These are phyloP conservation scores for Tilletiaria anomala DNA, from an alignment of 1,284 basidiomycete genomes.

Conservation along the genomic window DNA sequence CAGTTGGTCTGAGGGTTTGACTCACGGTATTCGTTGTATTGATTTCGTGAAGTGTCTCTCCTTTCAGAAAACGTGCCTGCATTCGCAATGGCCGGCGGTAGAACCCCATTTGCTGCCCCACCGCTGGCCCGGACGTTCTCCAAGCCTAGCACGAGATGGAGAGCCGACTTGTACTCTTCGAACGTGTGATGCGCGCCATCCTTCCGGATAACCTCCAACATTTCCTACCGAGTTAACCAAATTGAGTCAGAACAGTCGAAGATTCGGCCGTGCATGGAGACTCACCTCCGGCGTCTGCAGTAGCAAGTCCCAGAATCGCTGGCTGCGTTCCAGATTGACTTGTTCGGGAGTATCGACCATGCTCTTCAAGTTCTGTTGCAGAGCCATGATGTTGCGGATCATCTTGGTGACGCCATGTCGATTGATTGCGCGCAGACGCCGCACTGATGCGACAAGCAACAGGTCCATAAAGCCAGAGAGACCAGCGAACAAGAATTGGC, in stretches of 20 bases:
- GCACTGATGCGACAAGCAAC: constrained; percentile 61
- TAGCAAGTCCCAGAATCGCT: constrained; percentile 69
- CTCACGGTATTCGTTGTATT: constrained; percentile 23
- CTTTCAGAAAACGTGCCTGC: constrained; percentile 9
- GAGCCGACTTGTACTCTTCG: constrained; percentile 18
- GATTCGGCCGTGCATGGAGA: constrained; percentile 1
- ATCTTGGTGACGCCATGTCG: constrained; percentile 72
- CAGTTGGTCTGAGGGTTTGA: not conserved
- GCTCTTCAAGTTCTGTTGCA: constrained; percentile 76
- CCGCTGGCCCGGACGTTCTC: constrained; percentile 8
- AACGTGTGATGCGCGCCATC: constrained; percentile 6
- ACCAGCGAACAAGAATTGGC: constrained; percentile 71
- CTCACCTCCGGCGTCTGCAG: constrained; percentile 57
- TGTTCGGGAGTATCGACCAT: constrained; percentile 41
- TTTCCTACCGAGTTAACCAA: not conserved
- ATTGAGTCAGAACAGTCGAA: not conserved
- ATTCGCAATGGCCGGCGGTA: constrained; percentile 4
- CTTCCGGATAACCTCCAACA: constrained; percentile 2
- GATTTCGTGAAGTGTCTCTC: constrained; percentile 15
- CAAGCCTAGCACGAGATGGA: constrained; percentile 27
- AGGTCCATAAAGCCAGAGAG: constrained; percentile 75
- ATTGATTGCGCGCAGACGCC: constrained; percentile 58
- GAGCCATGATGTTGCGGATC: constrained; percentile 70
- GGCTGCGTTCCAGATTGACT: constrained; percentile 59
- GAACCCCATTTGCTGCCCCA: not conserved